A percentile compares a stretch with the other conserved stretches of the same genome.
phyloP scores from a whole-genome alignment of 768 basidiomycete species.

The Lactifluus rugatus region DNA sequence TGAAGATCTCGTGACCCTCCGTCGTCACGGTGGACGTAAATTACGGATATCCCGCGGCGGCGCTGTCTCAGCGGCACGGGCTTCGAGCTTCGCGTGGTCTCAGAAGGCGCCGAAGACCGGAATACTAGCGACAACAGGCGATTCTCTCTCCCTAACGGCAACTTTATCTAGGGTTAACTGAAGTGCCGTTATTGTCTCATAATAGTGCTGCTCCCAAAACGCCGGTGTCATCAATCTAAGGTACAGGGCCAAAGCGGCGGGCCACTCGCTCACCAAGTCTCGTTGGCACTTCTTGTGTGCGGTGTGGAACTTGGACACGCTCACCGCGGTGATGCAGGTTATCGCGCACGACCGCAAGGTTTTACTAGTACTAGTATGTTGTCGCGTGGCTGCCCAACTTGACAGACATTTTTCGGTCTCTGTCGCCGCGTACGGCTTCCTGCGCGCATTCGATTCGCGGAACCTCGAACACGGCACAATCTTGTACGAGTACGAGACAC shows the following conservation, averaged over 20 bases:
- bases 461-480: constrained; percentile 98
- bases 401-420: constrained; percentile 96
- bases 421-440: constrained; percentile 92
- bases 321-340: constrained; percentile 89
- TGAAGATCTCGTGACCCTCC: constrained; percentile 82
- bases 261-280: constrained; percentile 88
- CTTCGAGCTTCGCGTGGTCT: constrained; percentile 54
- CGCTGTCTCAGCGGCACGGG: constrained; percentile 90
- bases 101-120: constrained; percentile 62
- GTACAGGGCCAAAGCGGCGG: constrained; percentile 73
- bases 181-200: constrained; percentile 27
- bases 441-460: constrained; percentile 93
- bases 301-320: constrained; percentile 96
- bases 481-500: constrained; percentile 91
- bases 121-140: constrained; percentile 87
- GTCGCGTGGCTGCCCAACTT: constrained; percentile 97
- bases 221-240: constrained; percentile 63
- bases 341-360: constrained; percentile 96
- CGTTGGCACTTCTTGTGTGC: constrained; percentile 96
- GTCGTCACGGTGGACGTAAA: constrained; percentile 75
- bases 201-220: constrained; percentile 8
- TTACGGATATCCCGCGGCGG: constrained; percentile 90
- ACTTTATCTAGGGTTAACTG: constrained; percentile 81
- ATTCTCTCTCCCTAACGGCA: constrained; percentile 71
- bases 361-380: no score